Evolutionary conservation across 345 rosid species (phyloP), one percentile per base, ranked within the genome.

Genomic region (Microthlaspi erraticum): DNA sequence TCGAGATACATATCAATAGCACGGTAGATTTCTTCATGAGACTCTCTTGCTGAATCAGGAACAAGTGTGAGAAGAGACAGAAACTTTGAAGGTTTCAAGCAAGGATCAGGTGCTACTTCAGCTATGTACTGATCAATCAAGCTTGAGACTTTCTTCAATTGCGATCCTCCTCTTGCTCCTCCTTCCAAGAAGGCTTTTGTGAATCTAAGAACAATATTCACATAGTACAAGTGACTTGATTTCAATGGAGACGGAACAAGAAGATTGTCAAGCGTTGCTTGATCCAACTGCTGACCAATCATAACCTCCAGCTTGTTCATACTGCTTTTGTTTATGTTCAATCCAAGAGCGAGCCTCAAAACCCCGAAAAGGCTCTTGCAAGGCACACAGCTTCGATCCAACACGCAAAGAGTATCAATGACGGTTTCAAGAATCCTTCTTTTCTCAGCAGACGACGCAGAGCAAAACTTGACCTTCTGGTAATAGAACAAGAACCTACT

Each of bases 81-180:
- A 75, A 91, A 89, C 83, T 86, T 94, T 0, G 92, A 83, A 16
- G 88, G 69, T 73, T 81, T 91, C 58, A 91, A 65, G 64, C 78
- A 84, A 59, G 87, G 99, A 80, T 94, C 99, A 3, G 99, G 92
- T 31, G 99, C 95, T 70, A 94, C 97, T 79, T 94, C 97, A 36
- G 87, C 85, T 65, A 88, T 65, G 70, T 91, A 94, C 69, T 78
- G 79, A 77, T 94, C 99, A 76, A 91, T 76, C 84, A 94, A 84
- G 58, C 79, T 50, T 12, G 85, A 78, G 18, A 89, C 96, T 78
- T 88, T 94, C 77, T 72, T 81, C 78, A 84, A 14, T 14, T 54
- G 78, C 63, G 39, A 10, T 23, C 56, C 80, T 77, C 81, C 79
- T 48, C 36, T 76, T 10, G 14, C 70, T 72, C 69, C 80, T 1